phyloP scores from a whole-genome alignment of 345 rosid genomes.

The Salix koriyanagi region DNA sequence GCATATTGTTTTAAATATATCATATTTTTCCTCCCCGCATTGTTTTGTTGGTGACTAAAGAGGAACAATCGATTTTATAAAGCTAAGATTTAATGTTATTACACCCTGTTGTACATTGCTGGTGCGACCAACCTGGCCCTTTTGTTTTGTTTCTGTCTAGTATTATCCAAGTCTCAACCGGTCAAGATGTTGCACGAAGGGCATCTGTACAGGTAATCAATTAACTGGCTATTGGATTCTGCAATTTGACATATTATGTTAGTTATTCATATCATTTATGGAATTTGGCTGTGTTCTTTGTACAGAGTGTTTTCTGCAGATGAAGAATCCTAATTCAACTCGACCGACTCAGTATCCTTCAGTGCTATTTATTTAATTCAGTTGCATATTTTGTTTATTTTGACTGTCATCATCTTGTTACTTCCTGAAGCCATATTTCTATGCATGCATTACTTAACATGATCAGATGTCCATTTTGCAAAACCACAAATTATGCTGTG shows the following conservation, averaged over 20 bases:
- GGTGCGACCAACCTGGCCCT: slow-evolving; percentile 5
- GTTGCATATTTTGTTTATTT: slow-evolving; percentile 5
- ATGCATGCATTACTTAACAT: slow-evolving; percentile 47
- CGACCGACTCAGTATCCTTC: slow-evolving; percentile 99
- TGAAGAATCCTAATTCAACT: slow-evolving; percentile 91
- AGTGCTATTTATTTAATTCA: not conserved
- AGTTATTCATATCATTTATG: not conserved
- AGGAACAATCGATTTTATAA: not conserved
- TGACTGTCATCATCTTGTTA: not conserved
- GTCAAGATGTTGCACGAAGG: slow-evolving; percentile 91
- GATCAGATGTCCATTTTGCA: slow-evolving; percentile 92
- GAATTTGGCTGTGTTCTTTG: slow-evolving; percentile 18
- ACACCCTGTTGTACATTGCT: not conserved
- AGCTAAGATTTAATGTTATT: not conserved
- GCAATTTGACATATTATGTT: not conserved
- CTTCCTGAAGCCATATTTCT: not conserved
- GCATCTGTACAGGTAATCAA: slow-evolving; percentile 86
- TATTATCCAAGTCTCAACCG: slow-evolving; percentile 93
- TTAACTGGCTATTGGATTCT: slow-evolving; percentile 14
- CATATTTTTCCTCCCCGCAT: not conserved
- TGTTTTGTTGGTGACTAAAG: not conserved
- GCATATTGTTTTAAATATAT: not conserved
- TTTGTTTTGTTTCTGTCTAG: slow-evolving; percentile 32
- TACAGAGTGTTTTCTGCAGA: slow-evolving; percentile 96
- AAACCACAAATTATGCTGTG: slow-evolving; percentile 91